Evolutionary conservation across 345 rosid genomes (phyloP), one percentile per base, ranked within the genome.

Genomic region (Streptanthus diversifolius): DNA sequence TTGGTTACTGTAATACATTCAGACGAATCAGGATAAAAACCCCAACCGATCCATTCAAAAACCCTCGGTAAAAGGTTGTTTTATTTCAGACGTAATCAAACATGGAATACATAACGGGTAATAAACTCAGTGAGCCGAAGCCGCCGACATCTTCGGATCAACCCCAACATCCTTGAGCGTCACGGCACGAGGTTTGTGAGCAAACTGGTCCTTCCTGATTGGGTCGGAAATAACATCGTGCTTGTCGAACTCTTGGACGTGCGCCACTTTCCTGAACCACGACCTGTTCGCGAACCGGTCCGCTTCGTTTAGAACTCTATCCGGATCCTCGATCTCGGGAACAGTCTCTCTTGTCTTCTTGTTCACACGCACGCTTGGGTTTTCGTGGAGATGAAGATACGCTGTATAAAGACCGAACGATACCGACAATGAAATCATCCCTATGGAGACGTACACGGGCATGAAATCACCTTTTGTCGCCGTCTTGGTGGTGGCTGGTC

Each of bases 301-400:
- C 0, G 88, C 79, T 45, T 88, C 89, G 2, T 82, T 65, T 36
- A 82, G 32, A 29, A 85, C 84, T 13, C 29, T 57, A 0, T 89
- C 95, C 0, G 97, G 96, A 18, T 88, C 85, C 27, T 77, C 86
- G n/a, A 91, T 77, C 75, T 95, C 99, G 0, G 89, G 88, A 5
- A 91, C n/a, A 0, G 70, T 89, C 87, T 84, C 95, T 39, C 97
- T 79, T 5, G 10, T 63, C 86, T 85, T 86, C 90, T 87, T 95
- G 75, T 47, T 85, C 51, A 85, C 83, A 1, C 85, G 80, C 44
- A 95, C 99, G 1, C 63, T 17, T 0, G 96, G 97, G 4, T 88
- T 78, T 74, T 85, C 53, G 61, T 49, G 12, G 43, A 95, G 80
- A 40, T 95, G 90, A 33, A 71, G 96, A 80, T 59, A 80, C 25